Conservation (phyloP, 1,284 basidiomycete species). For the Boletellus deceptivus region DNA sequence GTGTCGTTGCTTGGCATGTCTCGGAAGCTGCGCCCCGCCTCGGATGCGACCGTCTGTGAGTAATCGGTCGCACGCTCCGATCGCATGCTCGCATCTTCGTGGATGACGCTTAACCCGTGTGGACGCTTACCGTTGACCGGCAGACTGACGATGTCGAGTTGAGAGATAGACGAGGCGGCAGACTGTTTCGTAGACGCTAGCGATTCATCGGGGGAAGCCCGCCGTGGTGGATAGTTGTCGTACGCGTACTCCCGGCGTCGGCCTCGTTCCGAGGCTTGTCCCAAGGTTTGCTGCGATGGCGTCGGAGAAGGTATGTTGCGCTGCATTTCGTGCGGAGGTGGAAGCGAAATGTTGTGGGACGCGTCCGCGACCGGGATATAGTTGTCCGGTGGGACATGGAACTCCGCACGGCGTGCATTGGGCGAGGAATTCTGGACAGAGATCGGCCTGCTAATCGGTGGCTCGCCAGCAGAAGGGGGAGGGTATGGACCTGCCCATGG, state of each 20-base stretch:
- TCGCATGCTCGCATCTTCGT: slow-evolving; percentile 38
- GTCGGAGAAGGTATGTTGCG: slow-evolving; percentile 29
- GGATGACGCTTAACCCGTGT: slow-evolving; percentile 37
- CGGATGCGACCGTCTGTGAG: slow-evolving; percentile 20
- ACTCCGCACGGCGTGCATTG: slow-evolving; percentile 11
- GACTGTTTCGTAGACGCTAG: slow-evolving; percentile 31
- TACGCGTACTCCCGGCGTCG: slow-evolving; percentile 26
- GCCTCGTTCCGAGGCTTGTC: slow-evolving; percentile 19
- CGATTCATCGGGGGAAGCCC: slow-evolving; percentile 31
- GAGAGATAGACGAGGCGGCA: slow-evolving; percentile 37
- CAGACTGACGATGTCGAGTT: slow-evolving; percentile 40
- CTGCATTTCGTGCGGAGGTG: slow-evolving; percentile 30
- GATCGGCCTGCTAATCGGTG: slow-evolving; percentile 13
- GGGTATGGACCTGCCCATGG: slow-evolving; percentile 14
- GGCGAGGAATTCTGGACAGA: slow-evolving; percentile 22
- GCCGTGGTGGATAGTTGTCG: slow-evolving; percentile 19
- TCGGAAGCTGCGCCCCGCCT: slow-evolving; percentile 12
- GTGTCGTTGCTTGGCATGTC: slow-evolving; percentile 24
- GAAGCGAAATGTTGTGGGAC: slow-evolving; percentile 26
- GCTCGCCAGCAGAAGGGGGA: slow-evolving; percentile 5
- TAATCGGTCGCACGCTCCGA: slow-evolving; percentile 29
- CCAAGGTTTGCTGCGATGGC: slow-evolving; percentile 26
- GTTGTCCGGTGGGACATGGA: slow-evolving; percentile 25
- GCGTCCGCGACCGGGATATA: slow-evolving; percentile 29
- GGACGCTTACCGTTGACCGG: slow-evolving; percentile 26